These are phyloP conservation scores for Bremia lactucae DNA, from an alignment of 352 stramenopile genomes.

Conservation along the genomic window DNA sequence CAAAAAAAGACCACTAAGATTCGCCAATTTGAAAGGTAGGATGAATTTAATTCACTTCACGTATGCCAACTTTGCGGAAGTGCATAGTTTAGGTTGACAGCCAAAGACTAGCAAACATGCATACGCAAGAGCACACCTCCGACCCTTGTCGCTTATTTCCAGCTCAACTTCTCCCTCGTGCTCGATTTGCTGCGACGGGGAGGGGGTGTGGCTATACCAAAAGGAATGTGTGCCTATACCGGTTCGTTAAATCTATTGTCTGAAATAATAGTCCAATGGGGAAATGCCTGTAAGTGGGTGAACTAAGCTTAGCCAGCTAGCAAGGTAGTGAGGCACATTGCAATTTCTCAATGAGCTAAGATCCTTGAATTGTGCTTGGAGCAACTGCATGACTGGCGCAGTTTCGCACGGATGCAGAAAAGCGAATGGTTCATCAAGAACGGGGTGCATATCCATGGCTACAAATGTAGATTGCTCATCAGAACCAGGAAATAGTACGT, in stretches of 20 bases:
- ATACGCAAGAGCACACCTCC: no score
- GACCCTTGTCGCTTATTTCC: no score
- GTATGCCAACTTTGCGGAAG: no score
- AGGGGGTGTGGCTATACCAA: no score
- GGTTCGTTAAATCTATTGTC: conserved; percentile 15
- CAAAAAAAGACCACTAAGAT: no score
- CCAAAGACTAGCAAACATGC: conserved; percentile 1
- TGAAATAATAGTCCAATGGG: conserved; percentile 27
- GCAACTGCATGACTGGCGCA: conserved; percentile 45
- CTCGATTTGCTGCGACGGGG: no score
- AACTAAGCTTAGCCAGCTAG: conserved; percentile 70
- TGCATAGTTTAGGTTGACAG: conserved; percentile 10
- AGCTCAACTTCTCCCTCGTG: no score
- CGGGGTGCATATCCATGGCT: conserved; percentile 56
- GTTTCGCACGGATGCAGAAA: conserved; percentile 78
- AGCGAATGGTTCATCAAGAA: conserved; percentile 55
- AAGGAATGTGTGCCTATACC: no score
- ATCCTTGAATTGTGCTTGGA: conserved; percentile 21
- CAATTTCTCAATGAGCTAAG: background rate
- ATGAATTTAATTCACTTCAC: no score
- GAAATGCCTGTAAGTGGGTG: conserved; percentile 48
- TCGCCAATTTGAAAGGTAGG: no score
- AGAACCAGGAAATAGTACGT: conserved; percentile 27
- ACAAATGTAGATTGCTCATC: conserved; percentile 27
- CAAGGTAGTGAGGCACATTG: conserved; percentile 28